These are phyloP conservation scores for Vaccinium corymbosum DNA, from an alignment of 148 eudicot species.

Conservation along the genomic window DNA sequence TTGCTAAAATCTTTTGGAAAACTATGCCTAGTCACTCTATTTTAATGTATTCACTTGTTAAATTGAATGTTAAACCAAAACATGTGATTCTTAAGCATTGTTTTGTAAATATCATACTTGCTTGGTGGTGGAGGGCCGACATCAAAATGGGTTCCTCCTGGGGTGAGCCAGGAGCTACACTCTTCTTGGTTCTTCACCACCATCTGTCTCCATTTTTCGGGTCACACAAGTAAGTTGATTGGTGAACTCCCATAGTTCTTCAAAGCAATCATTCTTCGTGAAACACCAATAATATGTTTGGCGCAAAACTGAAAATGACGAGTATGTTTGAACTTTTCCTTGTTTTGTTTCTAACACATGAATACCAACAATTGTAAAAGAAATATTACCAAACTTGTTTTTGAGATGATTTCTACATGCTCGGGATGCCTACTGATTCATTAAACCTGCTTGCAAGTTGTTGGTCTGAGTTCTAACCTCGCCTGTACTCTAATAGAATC, in stretches of 20 bases:
- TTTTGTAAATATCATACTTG: constrained; percentile 1
- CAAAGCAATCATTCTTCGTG: not conserved
- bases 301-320: not conserved
- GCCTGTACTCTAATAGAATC: not conserved
- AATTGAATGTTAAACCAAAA: not conserved
- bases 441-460: not conserved
- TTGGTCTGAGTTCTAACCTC: not conserved
- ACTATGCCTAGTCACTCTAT: not conserved
- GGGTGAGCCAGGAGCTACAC: not conserved
- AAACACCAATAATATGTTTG: not conserved
- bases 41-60: not conserved
- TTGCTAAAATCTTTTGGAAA: no score
- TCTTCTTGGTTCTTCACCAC: not conserved
- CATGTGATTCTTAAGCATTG: not conserved
- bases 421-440: constrained; percentile 1
- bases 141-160: constrained; percentile 8
- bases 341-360: not conserved
- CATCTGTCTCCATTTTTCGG: not conserved
- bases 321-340: not conserved
- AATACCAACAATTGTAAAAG: no score
- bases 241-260: not conserved
- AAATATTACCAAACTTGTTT: not conserved
- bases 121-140: not conserved
- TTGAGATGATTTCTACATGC: not conserved
- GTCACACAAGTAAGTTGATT: not conserved